phyloP scores from a whole-genome alignment of 2,329 filamentous ascomycete species.

The Exophiala phaeomuriformis region DNA sequence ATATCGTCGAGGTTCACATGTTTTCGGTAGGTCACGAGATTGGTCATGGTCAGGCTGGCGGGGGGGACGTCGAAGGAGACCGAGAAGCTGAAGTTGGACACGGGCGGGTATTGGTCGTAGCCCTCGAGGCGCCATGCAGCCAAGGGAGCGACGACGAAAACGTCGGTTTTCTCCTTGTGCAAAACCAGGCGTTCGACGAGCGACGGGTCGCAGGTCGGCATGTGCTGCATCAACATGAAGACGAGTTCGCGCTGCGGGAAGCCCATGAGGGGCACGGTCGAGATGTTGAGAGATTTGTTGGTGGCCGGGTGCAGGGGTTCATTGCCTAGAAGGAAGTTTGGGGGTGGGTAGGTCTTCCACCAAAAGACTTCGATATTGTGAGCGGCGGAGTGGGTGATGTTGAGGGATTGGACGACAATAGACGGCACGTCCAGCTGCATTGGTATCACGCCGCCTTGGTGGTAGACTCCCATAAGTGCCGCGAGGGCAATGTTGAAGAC shows the following conservation, averaged over 20 bases:
- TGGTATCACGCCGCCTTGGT: conserved; percentile 48
- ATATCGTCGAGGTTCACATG: conserved; percentile 49
- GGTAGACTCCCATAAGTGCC: conserved; percentile 46
- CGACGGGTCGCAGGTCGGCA: conserved; percentile 27
- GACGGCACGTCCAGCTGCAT: conserved; percentile 41
- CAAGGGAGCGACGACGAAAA: conserved; percentile 41
- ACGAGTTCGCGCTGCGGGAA: conserved; percentile 38
- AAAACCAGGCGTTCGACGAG: conserved; percentile 19
- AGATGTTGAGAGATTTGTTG: conserved; percentile 30
- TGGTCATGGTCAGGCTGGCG: conserved; percentile 19
- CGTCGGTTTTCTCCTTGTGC: conserved; percentile 25
- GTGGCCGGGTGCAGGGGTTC: conserved; percentile 25
- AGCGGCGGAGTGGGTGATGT: conserved; percentile 19
- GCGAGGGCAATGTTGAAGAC: conserved; percentile 45
- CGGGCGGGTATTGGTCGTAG: conserved; percentile 9
- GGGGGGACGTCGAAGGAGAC: conserved; percentile 18
- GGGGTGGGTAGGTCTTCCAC: conserved; percentile 51
- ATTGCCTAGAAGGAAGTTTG: conserved; percentile 44
- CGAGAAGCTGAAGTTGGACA: conserved; percentile 23
- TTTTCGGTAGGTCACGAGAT: conserved; percentile 38
- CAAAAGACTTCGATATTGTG: conserved; percentile 39
- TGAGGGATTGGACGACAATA: conserved; percentile 23
- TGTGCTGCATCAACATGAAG: conserved; percentile 32
- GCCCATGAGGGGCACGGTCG: conserved; percentile 45
- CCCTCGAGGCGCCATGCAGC: conserved; percentile 31